phyloP scores from a whole-genome alignment of 2,329 filamentous ascomycete genomes.

The Colletotrichum musae region DNA sequence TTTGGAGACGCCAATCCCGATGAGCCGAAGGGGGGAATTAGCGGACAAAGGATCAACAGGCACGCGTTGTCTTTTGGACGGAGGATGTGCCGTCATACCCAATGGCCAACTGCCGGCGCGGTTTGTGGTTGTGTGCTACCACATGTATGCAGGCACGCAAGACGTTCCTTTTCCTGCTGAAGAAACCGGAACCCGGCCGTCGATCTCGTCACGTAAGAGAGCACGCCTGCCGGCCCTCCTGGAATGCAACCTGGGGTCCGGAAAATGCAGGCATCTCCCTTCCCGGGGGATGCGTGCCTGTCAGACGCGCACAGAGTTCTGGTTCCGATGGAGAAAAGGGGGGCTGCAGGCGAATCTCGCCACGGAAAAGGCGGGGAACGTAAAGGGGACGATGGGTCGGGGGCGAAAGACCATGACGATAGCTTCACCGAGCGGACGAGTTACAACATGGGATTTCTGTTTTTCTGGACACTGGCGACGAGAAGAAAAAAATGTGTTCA shows the following conservation, averaged over 20 bases:
- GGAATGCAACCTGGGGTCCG: constrained; percentile 18
- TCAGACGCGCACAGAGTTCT: neutral
- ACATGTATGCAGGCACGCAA: neutral
- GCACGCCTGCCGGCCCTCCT: neutral
- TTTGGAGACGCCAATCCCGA: neutral
- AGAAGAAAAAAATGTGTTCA: neutral
- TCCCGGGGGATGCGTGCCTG: constrained; percentile 3
- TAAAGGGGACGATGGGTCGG: constrained; percentile 3
- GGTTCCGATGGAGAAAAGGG: neutral
- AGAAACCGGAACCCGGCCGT: constrained; percentile 10
- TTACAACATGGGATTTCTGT: constrained; percentile 5
- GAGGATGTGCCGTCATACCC: constrained; percentile 18
- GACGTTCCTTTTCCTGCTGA: neutral
- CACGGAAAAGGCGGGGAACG: constrained; percentile 12
- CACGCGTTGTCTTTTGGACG: neutral
- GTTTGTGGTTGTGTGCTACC: no score
- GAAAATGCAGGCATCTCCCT: constrained; percentile 5
- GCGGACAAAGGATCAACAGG: constrained; percentile 23
- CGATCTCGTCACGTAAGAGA: constrained; percentile 24
- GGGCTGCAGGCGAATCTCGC: neutral
- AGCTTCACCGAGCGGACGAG: constrained; percentile 16
- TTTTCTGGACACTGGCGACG: neutral
- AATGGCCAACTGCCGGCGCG: constrained; percentile 1
- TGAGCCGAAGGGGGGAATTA: constrained; percentile 2
- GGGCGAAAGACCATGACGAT: neutral